These are phyloP conservation scores for Agapanthus africanus DNA, from an alignment of 106 monocot genomes.

Conservation along the genomic window DNA sequence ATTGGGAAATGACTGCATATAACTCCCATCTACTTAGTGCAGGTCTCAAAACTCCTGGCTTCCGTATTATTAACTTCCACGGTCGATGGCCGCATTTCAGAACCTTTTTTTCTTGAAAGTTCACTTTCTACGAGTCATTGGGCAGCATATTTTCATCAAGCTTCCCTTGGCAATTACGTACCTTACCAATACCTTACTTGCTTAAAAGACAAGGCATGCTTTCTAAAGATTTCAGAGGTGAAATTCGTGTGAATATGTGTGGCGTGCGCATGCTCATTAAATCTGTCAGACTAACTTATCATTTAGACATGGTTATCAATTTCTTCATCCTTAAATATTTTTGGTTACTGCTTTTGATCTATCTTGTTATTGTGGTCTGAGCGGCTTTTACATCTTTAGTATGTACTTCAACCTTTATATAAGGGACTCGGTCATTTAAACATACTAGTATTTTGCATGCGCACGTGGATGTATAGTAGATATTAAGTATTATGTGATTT, in stretches of 20 bases:
- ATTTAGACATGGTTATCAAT: neutral
- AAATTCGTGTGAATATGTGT: too few species aligned
- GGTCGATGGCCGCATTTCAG: conserved; percentile 26
- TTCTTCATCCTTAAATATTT: too few species aligned
- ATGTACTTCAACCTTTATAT: too few species aligned
- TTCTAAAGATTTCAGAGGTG: conserved; percentile 21
- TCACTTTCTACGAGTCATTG: conserved; percentile 65
- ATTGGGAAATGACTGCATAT: neutral
- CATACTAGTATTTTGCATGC: too few species aligned
- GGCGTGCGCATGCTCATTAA: neutral
- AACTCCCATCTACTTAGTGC: conserved; percentile 11
- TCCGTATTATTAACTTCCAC: conserved; percentile 54
- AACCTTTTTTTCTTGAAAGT: conserved; percentile 24
- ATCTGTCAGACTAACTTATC: neutral
- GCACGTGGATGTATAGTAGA: too few species aligned
- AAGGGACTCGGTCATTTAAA: too few species aligned
- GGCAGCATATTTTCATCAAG: conserved; percentile 94
- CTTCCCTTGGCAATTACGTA: conserved; percentile 60
- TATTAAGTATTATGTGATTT: too few species aligned
- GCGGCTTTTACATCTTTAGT: too few species aligned
- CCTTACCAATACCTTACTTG: conserved; percentile 32
- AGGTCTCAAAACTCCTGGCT: conserved; percentile 76
- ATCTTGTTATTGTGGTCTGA: too few species aligned
- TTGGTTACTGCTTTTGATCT: too few species aligned
- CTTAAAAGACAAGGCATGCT: conserved; percentile 16